These are phyloP conservation scores for Colletotrichum paranaense DNA, from an alignment of 2,329 filamentous ascomycete genomes.

Conservation along the genomic window DNA sequence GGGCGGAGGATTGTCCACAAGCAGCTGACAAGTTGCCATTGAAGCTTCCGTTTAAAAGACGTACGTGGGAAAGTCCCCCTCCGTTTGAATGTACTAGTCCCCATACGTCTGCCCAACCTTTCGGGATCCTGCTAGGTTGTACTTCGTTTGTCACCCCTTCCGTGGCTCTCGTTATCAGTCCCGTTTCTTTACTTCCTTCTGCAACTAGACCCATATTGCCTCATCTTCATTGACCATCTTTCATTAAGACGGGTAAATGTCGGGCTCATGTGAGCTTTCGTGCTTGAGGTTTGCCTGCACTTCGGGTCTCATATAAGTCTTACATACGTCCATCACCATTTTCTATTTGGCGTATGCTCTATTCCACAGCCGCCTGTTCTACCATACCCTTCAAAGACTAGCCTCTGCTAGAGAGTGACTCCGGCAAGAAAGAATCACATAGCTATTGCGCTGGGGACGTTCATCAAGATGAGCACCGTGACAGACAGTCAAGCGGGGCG, in stretches of 20 bases:
- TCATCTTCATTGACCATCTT: slow-evolving; percentile 19
- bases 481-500: slow-evolving; percentile 33
- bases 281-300: slow-evolving; percentile 27
- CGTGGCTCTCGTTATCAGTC: background rate
- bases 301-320: slow-evolving; percentile 33
- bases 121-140: background rate
- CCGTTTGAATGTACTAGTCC: slow-evolving; percentile 18
- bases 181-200: slow-evolving; percentile 11
- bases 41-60: slow-evolving; percentile 34
- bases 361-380: slow-evolving; percentile 1
- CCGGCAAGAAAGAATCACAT: background rate
- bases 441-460: background rate
- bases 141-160: slow-evolving; percentile 14
- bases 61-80: slow-evolving; percentile 15
- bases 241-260: slow-evolving; percentile 44
- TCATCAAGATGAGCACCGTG: slow-evolving; percentile 9
- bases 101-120: slow-evolving; percentile 1
- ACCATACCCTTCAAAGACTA: background rate
- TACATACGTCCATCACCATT: slow-evolving; percentile 36
- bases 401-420: background rate
- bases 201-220: slow-evolving; percentile 2
- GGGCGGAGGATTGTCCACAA: slow-evolving; percentile 22
- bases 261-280: slow-evolving; percentile 36
- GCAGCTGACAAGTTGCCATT: background rate
- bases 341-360: slow-evolving; percentile 30